Base-by-base conservation (phyloP, 2,329 filamentous ascomycete species). In the Aspergillus pseudotamarii region DNA sequence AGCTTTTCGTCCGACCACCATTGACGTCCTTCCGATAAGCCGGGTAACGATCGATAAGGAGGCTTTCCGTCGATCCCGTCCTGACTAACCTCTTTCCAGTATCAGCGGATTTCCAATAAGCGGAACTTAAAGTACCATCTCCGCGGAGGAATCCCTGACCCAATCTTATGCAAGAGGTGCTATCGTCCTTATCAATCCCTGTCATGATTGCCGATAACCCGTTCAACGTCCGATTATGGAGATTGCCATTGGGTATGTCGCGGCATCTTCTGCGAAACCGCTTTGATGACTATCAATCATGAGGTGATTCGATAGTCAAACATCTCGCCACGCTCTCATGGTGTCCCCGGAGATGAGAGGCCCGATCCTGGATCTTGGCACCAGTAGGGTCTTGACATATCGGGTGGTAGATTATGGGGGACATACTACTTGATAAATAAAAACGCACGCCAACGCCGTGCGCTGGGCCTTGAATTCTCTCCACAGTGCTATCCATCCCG, bases 131-230 rank as follows among this genome's bases (percentile, higher is more conserved):
- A 26, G 4, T 26, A 26, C 45, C 45, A 51, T 51, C 48, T 51
- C 48, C 48, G 48, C 48, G 48, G 48, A 51, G 48, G 6, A 3
- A 26, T 28, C 12, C 45, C 21, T 28, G 45, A 6, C 21, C 45
- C 45, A 48, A 48, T 48, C 23, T 48, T 9, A 48, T 28, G 23
- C 2, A 28, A 1, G 4, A n/a, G 21, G 2, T 26, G 43, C 21
- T 48, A 48, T n/a, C 32, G n/a, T 26, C 51, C 51, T 55, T 55
- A 55, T 55, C 51, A 36, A 38, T 16, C n/a, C 51, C n/a, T 19
- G n/a, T 38, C 51, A 11, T 30, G 3, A 32, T 28, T 19, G n/a
- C 21, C 51, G 51, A 55, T 55, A 55, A 23, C 16, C 30, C 30
- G 28, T 16, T 6, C 30, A 10, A 8, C 30, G 16, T 55, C 51